These are phyloP conservation scores for Prunus armeniaca DNA, from an alignment of 306 rosid species.

Conservation along the genomic window DNA sequence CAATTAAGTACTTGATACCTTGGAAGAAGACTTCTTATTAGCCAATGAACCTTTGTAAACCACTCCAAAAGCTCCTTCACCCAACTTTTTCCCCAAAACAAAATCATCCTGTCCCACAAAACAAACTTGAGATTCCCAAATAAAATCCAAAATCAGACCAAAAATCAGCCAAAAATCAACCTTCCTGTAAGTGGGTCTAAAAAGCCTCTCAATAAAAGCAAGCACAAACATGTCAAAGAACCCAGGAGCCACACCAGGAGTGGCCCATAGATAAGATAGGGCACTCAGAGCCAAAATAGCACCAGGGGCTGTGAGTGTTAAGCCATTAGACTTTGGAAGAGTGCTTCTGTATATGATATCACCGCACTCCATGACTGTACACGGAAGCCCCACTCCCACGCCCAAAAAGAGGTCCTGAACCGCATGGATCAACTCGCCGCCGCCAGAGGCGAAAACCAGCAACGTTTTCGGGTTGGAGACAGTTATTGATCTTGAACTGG, in stretches of 20 bases:
- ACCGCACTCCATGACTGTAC: conserved; percentile 94
- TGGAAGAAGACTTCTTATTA: conserved; percentile 69
- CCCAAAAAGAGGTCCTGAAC: conserved; percentile 64
- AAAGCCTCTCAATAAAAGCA: conserved; percentile 78
- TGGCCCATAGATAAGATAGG: conserved; percentile 91
- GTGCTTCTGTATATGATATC: conserved; percentile 92
- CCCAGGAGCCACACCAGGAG: conserved; percentile 97
- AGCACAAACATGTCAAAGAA: conserved; percentile 97
- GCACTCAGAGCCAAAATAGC: conserved; percentile 69
- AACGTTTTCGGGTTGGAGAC: conserved; percentile 35
- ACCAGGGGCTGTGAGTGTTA: conserved; percentile 74
- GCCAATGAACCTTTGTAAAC: conserved; percentile 74
- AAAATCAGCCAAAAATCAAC: conserved; percentile 32
- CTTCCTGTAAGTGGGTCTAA: conserved; percentile 75
- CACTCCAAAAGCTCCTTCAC: conserved; percentile 95
- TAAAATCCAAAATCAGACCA: background rate
- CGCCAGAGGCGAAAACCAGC: conserved; percentile 36
- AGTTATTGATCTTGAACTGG: conserved; percentile 8
- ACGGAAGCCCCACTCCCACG: conserved; percentile 90
- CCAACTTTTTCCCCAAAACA: conserved; percentile 86
- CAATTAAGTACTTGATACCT: conserved; percentile 44
- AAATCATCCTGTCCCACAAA: conserved; percentile 69
- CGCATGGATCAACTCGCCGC: conserved; percentile 52
- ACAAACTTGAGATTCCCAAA: background rate
- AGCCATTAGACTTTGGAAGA: conserved; percentile 65